Evolutionary conservation across 306 rosid genomes (phyloP), one percentile per base, ranked within the genome.

Genomic region (Amphicarpaea edgeworthii): DNA sequence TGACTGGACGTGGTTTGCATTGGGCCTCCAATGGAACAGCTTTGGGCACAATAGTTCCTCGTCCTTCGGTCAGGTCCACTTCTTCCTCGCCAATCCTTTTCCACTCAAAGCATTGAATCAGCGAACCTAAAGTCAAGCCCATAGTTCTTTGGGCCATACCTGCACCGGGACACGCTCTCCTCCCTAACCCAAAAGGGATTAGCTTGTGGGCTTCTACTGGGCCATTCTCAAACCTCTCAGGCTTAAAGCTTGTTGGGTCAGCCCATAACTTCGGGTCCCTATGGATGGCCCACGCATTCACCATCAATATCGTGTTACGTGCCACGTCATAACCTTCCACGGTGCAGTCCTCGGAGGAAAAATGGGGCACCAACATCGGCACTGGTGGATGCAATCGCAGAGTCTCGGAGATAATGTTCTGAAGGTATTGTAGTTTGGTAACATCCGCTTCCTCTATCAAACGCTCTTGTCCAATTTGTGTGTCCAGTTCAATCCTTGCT

Each of bases 81-180:
- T 82, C 63, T 42, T 53, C 83, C 0, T 72, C n/a, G 0, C 66
- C 12, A 10, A 85, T 53, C 8, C 82, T 84, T 26, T 85, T 66
- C 96, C 96, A 90, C n/a, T 90, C 90, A 28, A 86, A 88, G 42
- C 90, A 87, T 14, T 87, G 94, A 60, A 89, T 89, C 60, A 89
- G 0, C 0, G 81, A 63, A 0, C 80, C 86, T 24, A 88, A 24
- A 65, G 86, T 67, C 19, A 85, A 49, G 46, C 85, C 74, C 30
- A 87, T 1, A 7, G 85, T 79, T 23, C 77, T 69, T 3, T 82
- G 84, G 5, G 94, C 90, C 70, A 89, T 19, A 23, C 80, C 80
- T 0, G 81, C 15, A 19, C 90, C 90, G 19, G 91, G 91, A 73
- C 91, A 85, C 0, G 90, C 82, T 88, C 24, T 50, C 8, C 57